These are phyloP conservation scores for Mollisia scopiformis DNA, from an alignment of 2,329 filamentous ascomycete species.

Conservation along the genomic window DNA sequence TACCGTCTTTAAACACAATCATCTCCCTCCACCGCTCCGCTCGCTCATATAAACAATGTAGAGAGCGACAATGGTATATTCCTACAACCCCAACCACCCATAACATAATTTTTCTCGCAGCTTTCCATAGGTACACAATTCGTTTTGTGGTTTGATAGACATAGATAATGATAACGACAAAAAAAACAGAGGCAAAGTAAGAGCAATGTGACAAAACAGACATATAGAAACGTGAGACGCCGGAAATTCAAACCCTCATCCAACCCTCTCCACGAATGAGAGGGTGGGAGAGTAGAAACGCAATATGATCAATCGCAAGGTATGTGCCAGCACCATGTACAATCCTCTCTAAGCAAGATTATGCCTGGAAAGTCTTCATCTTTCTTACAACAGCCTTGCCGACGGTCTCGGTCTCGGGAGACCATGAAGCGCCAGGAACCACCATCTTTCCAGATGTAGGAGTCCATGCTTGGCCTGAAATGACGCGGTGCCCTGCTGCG, in stretches of 20 bases:
- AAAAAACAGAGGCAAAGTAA: too few relatives aligned
- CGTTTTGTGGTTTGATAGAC: neutral
- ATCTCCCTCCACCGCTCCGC: neutral
- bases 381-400: neutral
- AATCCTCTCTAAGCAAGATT: neutral
- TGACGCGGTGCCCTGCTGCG: constrained; percentile 13
- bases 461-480: constrained; percentile 20
- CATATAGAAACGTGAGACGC: neutral
- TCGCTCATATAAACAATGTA: neutral
- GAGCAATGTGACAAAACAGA: neutral
- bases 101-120: too few relatives aligned
- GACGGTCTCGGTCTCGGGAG: neutral
- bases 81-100: constrained; percentile 2
- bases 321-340: constrained; percentile 5
- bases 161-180: neutral
- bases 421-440: neutral
- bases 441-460: constrained; percentile 13
- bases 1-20: neutral
- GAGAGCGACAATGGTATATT: constrained; percentile 8
- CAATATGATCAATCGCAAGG: neutral
- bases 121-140: too few relatives aligned
- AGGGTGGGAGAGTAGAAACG: neutral
- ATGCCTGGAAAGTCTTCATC: neutral
- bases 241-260: neutral
- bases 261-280: neutral